Evolutionary conservation across 768 basidiomycete genomes (phyloP), one percentile per base, ranked within the genome.

Genomic region (Amanita inopinata): DNA sequence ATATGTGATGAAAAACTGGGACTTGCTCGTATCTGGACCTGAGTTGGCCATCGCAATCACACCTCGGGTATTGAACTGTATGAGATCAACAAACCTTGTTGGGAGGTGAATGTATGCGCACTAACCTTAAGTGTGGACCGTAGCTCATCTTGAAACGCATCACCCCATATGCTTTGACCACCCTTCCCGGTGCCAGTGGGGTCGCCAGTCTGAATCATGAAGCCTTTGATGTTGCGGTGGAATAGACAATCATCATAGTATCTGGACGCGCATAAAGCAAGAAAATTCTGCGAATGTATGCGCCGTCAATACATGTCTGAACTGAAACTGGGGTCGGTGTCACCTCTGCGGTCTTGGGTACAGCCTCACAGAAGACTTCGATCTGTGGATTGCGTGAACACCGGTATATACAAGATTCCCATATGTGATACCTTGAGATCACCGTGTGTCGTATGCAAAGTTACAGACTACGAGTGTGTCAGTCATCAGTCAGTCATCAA

Each of bases 41-140:
- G 88, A 83, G 62, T 98, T 99, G 43, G 96, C 96, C 93, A 98
- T 98, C 20, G 96, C 96, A 11, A 98, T 82, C 50, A 97, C 73
- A 12, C 96, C 96, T 47, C 96, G 79, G 39, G 80, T 69, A 61
- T 97, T 97, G 67, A 99, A 98, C 94, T 98, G 56, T 18, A 18
- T 18, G 17, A 28, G 28, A 34, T 14, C 41, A 37, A 30, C 40
- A 32, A 43, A 34, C 48, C 33, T 48, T 25, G 35, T 24, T 34
- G 51, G 43, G 49, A 49, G 45, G 46, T 31, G 31, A 27, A 28
- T 37, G 40, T 34, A 37, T 14, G 49, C 33, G 41, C 23, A 43
- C 56, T 56, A 43, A 91, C 93, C 72, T 96, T 94, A 51, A 99
- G 70, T 4, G 96, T 99, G 33, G 91, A 86, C 37, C 92, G 72